Evolutionary conservation across 352 stramenopile species (phyloP).

Genomic region (Peronospora farinosa): DNA sequence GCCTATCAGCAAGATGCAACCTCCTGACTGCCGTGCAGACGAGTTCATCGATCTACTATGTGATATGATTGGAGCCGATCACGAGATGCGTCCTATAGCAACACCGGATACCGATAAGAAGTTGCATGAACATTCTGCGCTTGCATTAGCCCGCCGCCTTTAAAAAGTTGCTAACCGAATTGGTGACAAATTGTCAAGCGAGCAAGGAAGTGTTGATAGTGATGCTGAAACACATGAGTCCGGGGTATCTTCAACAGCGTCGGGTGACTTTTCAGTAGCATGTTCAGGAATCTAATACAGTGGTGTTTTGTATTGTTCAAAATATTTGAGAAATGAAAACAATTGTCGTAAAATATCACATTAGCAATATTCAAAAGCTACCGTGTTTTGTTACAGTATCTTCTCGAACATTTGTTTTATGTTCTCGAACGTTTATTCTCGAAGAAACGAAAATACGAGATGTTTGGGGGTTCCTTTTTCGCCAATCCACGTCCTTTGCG

Average conservation of each 20-base stretch:
- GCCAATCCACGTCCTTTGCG: no score
- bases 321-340: no score
- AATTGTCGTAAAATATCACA: no score
- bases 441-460: slow-evolving; percentile 27
- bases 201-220: slow-evolving; percentile 11
- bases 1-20: slow-evolving; percentile 74
- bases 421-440: slow-evolving; percentile 12
- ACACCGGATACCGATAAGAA: slow-evolving; percentile 17
- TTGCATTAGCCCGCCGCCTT: slow-evolving; percentile 15
- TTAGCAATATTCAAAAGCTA: no score
- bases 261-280: slow-evolving; percentile 18
- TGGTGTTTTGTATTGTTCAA: not conserved
- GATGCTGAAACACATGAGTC: slow-evolving; percentile 15
- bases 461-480: not conserved
- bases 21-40: slow-evolving; percentile 45
- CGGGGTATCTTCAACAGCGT: slow-evolving; percentile 13
- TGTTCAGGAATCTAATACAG: slow-evolving; percentile 1
- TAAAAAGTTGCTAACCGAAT: slow-evolving; percentile 13
- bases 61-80: slow-evolving; percentile 57
- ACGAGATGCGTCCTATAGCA: slow-evolving; percentile 34
- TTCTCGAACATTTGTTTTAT: slow-evolving; percentile 2
- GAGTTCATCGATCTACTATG: slow-evolving; percentile 76
- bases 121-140: slow-evolving; percentile 18
- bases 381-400: not conserved
- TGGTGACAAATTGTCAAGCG: slow-evolving; percentile 5